Evolutionary conservation across 129 eudicot genomes (phyloP).

Genomic region (Artemisia tridentata): DNA sequence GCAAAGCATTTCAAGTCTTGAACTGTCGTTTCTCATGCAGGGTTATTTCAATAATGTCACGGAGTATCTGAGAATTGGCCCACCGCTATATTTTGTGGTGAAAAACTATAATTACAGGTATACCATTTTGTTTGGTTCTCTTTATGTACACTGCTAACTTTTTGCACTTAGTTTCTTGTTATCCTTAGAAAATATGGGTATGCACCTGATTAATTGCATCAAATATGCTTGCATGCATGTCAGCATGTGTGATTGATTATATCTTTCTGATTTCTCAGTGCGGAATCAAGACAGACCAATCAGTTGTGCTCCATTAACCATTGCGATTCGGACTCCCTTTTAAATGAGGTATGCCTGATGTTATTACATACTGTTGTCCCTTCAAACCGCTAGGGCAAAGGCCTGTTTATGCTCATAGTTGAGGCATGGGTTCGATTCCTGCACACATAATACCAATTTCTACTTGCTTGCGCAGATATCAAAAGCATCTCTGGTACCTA

Average conservation of each 20-base stretch:
- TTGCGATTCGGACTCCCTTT: conserved; percentile 87
- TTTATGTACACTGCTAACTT: background rate
- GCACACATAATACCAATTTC: background rate
- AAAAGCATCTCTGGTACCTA: conserved; percentile 75
- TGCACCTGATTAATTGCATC: too few relatives aligned
- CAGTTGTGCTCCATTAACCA: conserved; percentile 92
- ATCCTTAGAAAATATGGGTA: background rate
- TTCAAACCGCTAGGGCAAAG: too few relatives aligned
- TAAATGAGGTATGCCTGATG: conserved; percentile 64
- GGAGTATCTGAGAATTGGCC: conserved; percentile 84
- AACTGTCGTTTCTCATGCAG: conserved; percentile 40
- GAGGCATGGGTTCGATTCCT: too few relatives aligned
- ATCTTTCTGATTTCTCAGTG: conserved; percentile 43
- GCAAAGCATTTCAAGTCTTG: background rate
- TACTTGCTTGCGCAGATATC: conserved; percentile 57
- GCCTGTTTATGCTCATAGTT: background rate
- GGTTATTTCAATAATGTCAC: conserved; percentile 84
- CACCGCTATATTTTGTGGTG: conserved; percentile 92
- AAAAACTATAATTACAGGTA: conserved; percentile 82
- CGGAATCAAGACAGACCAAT: conserved; percentile 85
- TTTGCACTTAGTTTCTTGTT: conserved; percentile 5
- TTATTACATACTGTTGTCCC: background rate
- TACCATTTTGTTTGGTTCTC: background rate
- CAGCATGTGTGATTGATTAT: background rate
- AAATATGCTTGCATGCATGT: background rate